Conservation (phyloP, 2,329 filamentous ascomycete species). For the Fusarium anthophilum region DNA sequence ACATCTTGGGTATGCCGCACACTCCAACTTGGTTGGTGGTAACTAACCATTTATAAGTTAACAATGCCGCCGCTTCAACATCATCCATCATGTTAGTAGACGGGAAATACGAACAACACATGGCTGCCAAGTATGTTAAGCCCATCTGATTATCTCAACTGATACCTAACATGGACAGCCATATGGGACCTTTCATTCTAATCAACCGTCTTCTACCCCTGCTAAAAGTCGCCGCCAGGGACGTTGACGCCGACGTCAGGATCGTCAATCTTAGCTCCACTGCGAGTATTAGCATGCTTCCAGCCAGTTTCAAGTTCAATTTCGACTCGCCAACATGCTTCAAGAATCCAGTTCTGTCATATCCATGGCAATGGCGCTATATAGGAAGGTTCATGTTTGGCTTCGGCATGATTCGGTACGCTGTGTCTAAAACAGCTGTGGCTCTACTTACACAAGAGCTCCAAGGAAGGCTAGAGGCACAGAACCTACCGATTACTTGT, state of each 20-base stretch:
- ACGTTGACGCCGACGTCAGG: fast-evolving
- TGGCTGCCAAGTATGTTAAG: fast-evolving
- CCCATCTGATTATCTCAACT: fast-evolving
- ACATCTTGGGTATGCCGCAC: fast-evolving
- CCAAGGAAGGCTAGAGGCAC: fast-evolving
- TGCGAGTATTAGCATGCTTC: fast-evolving
- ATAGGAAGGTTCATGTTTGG: background rate
- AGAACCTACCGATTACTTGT: fast-evolving
- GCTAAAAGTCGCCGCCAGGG: background rate
- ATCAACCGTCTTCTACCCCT: background rate
- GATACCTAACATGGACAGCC: fast-evolving
- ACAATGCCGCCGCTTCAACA: background rate
- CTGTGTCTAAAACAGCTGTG: fast-evolving
- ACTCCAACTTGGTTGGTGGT: fast-evolving
- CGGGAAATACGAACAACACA: background rate
- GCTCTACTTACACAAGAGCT: fast-evolving
- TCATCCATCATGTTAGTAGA: fast-evolving
- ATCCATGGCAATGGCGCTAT: background rate
- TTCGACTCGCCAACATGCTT: background rate
- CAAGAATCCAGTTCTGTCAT: fast-evolving
- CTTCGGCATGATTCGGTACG: background rate
- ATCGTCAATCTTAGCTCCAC: background rate
- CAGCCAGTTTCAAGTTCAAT: background rate
- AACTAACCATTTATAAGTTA: fast-evolving
- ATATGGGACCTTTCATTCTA: background rate